Conservation (phyloP, 2,329 filamentous ascomycete genomes). For the Penicillium sp. region DNA sequence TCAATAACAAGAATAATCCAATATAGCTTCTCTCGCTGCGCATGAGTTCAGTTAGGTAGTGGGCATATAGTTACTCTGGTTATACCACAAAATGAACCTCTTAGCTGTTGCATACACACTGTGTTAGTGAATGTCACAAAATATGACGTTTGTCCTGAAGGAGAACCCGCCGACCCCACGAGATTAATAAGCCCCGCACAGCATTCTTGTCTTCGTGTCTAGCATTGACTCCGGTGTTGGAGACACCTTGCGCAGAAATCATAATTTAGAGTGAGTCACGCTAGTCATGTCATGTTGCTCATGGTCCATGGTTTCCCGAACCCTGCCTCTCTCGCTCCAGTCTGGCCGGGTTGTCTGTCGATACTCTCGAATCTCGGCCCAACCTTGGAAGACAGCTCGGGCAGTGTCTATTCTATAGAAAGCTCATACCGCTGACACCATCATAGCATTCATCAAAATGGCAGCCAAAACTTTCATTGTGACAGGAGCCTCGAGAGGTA, state of each 20-base stretch:
- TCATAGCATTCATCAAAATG: slow-evolving; percentile 34
- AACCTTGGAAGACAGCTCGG: not conserved
- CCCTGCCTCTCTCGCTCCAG: not conserved
- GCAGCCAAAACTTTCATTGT: slow-evolving; percentile 66
- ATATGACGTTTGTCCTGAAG: not conserved
- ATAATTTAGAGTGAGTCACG: not conserved
- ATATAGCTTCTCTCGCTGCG: too few relatives aligned
- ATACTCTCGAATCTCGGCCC: not conserved
- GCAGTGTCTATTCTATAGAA: not conserved
- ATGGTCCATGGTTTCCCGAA: not conserved
- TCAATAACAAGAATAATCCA: not conserved
- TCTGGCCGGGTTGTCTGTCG: not conserved
- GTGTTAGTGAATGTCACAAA: not conserved
- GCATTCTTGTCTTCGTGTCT: not conserved
- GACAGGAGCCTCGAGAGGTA: slow-evolving; percentile 62
- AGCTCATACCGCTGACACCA: slow-evolving; percentile 5
- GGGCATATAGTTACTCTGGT: too few relatives aligned
- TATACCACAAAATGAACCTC: too few relatives aligned
- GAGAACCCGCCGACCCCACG: slow-evolving; percentile 1
- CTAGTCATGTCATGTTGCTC: not conserved
- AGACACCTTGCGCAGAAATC: not conserved
- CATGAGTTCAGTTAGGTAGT: too few relatives aligned
- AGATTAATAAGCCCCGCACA: slow-evolving; percentile 22
- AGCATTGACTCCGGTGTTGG: not conserved
- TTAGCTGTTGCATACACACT: not conserved